Base-by-base conservation (phyloP, 2,329 filamentous ascomycete genomes). In the Beauveria sp. region DNA sequence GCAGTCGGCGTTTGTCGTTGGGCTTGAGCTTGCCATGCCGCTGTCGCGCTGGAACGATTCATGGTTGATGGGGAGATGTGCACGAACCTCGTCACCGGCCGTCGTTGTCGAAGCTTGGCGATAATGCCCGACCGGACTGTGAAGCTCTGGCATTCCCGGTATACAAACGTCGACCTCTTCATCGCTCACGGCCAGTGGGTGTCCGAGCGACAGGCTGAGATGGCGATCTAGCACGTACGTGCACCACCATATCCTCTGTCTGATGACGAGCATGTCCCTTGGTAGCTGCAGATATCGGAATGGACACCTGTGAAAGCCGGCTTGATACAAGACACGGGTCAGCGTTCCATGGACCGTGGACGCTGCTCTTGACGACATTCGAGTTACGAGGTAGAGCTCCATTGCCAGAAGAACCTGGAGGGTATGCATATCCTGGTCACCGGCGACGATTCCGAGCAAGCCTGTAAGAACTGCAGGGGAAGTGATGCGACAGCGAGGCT, bases 301-400 rank as follows among this genome's bases (percentile, higher is more conserved):
- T 0, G 80, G 80, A 63, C 80, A 82, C 3, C 80, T 73, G 64
- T 82, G 79, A 7, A 81, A 71, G 5, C 80, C 80, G 1, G 78
- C 75, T 64, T 81, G 79, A 26, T 79, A 77, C 52, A 82, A 73
- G 6, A 76, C 73, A 48, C 78, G 76, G 4, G 77, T 69, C 7
- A 81, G 70, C 22, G 76, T 72, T 5, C 80, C 79, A 26, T 77
- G 76, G 6, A 82, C 72, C 0, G 76, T 78, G 0, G 78, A 80
- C 1, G 79, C 79, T 8, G 75, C 74, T 24, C 79, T 74, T 7
- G 81, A 71, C 2, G 79, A 78, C 75, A 81, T 78, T 4, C 69
- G 76, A 0, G 76, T 73, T 2, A 79, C 72, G 2, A 81, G 73
- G 61, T 80, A 80, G 20, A 82, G 70, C 64, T 81, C 77, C 0